Base-by-base conservation (phyloP, 1,284 basidiomycete species). In the Macrocybe sp. region DNA sequence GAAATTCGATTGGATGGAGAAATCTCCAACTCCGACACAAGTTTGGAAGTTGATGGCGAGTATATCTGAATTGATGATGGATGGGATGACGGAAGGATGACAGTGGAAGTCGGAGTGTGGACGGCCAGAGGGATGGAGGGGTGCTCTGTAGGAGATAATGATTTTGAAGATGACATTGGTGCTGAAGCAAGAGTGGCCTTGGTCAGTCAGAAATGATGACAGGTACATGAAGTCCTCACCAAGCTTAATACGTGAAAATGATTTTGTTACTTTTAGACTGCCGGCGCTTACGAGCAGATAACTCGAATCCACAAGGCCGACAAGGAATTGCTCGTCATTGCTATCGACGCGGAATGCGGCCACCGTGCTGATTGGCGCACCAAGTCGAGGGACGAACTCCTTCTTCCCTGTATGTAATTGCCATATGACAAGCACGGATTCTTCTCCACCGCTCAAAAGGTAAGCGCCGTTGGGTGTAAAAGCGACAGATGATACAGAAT, bases 371-470 rank as follows among this genome's bases (percentile, higher is more conserved):
- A 92, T 91, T 2, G 92, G 84, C 1, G 92, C 89, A 10, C 96
- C 94, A 2, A 99, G 78, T 43, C 97, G 83, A 32, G 97, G 95
- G 3, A 99, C 82, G 61, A 91, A 99, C 64, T 95, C 92, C 61
- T 84, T 84, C 66, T 85, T 89, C 10, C 89, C 87, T 0, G 85
- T 83, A 55, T 91, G 85, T 35, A 97, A 64, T 60, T 95, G 92
- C 97, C 97, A 99, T 48, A 97, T 85, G 22, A 99, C 96, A 6
- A 99, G 69, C 1, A 97, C 96, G 33, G 90, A 83, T 67, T 99
- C 97, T 64, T 98, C 93, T 39, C 97, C 97, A 55, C 94, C 97
- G 47, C 92, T 97, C 41, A 99, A 69, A 14, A 99, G 71, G 63
- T 97, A 95, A 2, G 92, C 88, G 9, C 97, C 97, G 55, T 95